phyloP scores from a whole-genome alignment of 352 stramenopile species.

The Globisporangium acanthophoron region DNA sequence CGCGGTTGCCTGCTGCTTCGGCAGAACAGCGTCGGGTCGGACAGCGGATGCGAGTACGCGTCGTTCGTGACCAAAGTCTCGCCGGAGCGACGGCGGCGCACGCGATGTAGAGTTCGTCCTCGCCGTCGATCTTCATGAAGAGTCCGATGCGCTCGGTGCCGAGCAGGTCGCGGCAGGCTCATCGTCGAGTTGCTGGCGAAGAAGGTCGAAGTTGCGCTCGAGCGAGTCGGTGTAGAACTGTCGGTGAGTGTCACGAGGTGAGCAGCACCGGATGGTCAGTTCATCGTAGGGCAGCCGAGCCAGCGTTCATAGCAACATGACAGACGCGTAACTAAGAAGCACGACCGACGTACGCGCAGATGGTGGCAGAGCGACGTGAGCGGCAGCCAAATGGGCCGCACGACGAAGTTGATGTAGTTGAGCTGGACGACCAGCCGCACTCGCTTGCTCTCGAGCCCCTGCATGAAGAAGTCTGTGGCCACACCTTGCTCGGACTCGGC shows the following conservation, averaged over 20 bases:
- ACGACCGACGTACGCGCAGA: conserved; percentile 37
- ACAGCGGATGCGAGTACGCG: conserved; percentile 52
- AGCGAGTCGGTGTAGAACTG: conserved; percentile 66
- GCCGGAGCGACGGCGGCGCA: conserved; percentile 50
- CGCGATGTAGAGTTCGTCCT: conserved; percentile 66
- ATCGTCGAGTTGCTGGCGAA: conserved; percentile 36
- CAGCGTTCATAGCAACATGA: no score
- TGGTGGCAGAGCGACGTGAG: conserved; percentile 39
- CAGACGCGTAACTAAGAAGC: not conserved
- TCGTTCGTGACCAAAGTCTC: conserved; percentile 69
- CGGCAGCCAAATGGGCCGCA: conserved; percentile 59
- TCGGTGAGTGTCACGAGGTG: no score
- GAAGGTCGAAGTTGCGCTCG: conserved; percentile 61
- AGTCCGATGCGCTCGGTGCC: conserved; percentile 58
- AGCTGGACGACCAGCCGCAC: conserved; percentile 62
- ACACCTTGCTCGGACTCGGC: conserved; percentile 56
- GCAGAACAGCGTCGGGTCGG: conserved; percentile 40
- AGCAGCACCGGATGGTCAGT: no score
- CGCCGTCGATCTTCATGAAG: conserved; percentile 65
- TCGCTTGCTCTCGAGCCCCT: conserved; percentile 52
- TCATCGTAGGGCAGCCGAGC: no score
- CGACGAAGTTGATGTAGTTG: conserved; percentile 74
- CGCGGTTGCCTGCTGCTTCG: not conserved
- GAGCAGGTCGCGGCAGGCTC: conserved; percentile 47
- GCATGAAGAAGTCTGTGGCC: conserved; percentile 66